Percentiles rank a stretch among this genome's conserved stretches.
Conservation (phyloP, 306 rosid genomes). For the Psophocarpus tetragonolobus region DNA sequence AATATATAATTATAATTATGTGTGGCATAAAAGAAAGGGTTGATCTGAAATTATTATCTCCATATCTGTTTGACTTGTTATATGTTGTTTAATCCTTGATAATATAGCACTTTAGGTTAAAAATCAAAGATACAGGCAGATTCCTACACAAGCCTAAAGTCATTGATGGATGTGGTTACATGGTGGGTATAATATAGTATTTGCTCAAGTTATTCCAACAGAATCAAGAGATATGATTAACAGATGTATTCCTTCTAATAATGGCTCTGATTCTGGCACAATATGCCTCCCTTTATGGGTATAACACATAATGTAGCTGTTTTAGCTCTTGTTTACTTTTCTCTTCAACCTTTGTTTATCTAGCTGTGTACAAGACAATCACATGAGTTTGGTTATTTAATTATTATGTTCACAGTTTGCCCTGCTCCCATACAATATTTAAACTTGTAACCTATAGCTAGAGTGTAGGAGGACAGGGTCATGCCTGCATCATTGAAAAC, state of each 20-base stretch:
- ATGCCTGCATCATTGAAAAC: neutral
- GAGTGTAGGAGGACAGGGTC: slow-evolving; percentile 32
- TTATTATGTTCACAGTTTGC: neutral
- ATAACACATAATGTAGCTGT: slow-evolving; percentile 37
- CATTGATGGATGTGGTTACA: slow-evolving; percentile 21
- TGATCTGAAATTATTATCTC: neutral
- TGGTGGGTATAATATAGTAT: slow-evolving; percentile 6
- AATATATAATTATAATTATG: neutral
- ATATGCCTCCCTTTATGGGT: slow-evolving; percentile 43
- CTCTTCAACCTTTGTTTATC: slow-evolving; percentile 10
- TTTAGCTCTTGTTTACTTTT: slow-evolving; percentile 16
- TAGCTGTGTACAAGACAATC: slow-evolving; percentile 12
- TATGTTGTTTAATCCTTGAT: neutral
- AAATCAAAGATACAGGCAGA: slow-evolving; percentile 14
- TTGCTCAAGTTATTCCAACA: slow-evolving; percentile 43
- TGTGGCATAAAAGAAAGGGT: neutral
- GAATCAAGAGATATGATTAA: slow-evolving; percentile 15
- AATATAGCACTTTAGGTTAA: neutral
- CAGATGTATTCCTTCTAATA: slow-evolving; percentile 31
- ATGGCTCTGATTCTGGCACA: slow-evolving; percentile 34
- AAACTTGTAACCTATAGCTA: slow-evolving; percentile 17
- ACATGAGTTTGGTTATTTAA: slow-evolving; percentile 40
- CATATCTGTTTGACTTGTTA: slow-evolving; percentile 10
- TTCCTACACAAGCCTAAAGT: slow-evolving; percentile 26
- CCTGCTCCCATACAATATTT: slow-evolving; percentile 20